These are phyloP conservation scores for Graphilbum fragrans DNA, from an alignment of 2,329 filamentous ascomycete genomes.

Conservation along the genomic window DNA sequence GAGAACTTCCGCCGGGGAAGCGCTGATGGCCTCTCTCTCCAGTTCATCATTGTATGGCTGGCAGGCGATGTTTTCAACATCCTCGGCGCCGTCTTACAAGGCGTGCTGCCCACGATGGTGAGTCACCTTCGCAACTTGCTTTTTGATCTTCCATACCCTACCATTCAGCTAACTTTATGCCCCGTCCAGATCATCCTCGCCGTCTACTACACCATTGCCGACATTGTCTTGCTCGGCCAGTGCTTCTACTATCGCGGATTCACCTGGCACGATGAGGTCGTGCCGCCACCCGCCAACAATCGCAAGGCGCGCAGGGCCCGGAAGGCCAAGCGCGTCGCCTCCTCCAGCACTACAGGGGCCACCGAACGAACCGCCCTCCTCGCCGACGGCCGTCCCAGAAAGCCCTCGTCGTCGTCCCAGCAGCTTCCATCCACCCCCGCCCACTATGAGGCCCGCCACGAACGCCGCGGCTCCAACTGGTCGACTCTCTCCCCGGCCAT, in stretches of 20 bases:
- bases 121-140: constrained; percentile 8
- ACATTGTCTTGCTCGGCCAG: constrained; percentile 62
- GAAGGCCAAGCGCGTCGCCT: constrained; percentile 12
- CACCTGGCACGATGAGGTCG: constrained; percentile 44
- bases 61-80: constrained; percentile 52
- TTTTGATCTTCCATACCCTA: background rate
- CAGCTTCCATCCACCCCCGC: too few species aligned
- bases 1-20: constrained; percentile 15
- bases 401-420: background rate
- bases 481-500: constrained; percentile 68
- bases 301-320: constrained; percentile 1
- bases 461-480: constrained; percentile 42
- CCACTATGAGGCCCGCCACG: constrained; percentile 10
- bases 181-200: constrained; percentile 13
- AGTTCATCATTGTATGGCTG: constrained; percentile 90
- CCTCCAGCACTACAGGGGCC: constrained; percentile 11
- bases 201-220: constrained; percentile 15
- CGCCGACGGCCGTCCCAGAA: constrained; percentile 5
- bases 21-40: constrained; percentile 20
- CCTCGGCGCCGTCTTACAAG: constrained; percentile 23
- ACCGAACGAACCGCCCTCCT: constrained; percentile 43
- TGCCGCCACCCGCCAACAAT: constrained; percentile 28
- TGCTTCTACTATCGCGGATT: constrained; percentile 96
- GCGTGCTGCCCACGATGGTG: constrained; percentile 86
- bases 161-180: background rate